Base-by-base conservation (phyloP, 1,284 basidiomycete species). In the Cutaneotrichosporon sp. region DNA sequence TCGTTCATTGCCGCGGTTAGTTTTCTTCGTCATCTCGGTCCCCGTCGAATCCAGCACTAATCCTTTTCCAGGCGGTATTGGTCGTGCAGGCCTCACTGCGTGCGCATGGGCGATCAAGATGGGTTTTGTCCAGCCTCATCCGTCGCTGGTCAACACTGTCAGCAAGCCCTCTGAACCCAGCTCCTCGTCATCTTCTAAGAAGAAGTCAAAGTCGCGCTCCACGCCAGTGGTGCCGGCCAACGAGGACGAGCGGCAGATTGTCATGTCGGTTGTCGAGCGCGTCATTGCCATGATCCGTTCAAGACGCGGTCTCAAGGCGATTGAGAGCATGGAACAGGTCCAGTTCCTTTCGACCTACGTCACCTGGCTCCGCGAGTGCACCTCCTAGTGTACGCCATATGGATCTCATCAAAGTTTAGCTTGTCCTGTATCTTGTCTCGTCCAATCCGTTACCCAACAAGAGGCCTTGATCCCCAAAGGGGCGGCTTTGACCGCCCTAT, bases 21-120 rank as follows among this genome's bases (percentile, higher is more conserved):
- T 76, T 49, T 49, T 9, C 14, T 21, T 6, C 2, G 30, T 53
- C 31, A 4, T 34, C 51, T 0, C 16, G 26, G 18, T 2, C 6
- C 14, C 30, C 46, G 11, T 53, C 10, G 22, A 8, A 34, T 2
- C 18, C 6, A 32, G n/a, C 36, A 26, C 36, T 36, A 51, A 56
- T 47, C n/a, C 31, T 32, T 13, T 14, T 36, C 26, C 47, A 79
- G 78, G 77, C 61, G 96, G 96, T 7, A 90, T 99, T 5, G 96
- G 96, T 0, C 86, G 96, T 31, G 96, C 96, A 0, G 95, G 95
- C 1, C 84, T 98, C 49, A 85, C 97, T 40, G 95, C 95, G 1
- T 92, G 90, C 72, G 90, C 90, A 69, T 98, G 96, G 96, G 85
- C 92, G 75, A 83, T 97, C 66, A 95, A 92, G 78, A 88, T 98